phyloP scores from a whole-genome alignment of 371 early-diverging fungal species.

The Syncephalastrum monosporum region DNA sequence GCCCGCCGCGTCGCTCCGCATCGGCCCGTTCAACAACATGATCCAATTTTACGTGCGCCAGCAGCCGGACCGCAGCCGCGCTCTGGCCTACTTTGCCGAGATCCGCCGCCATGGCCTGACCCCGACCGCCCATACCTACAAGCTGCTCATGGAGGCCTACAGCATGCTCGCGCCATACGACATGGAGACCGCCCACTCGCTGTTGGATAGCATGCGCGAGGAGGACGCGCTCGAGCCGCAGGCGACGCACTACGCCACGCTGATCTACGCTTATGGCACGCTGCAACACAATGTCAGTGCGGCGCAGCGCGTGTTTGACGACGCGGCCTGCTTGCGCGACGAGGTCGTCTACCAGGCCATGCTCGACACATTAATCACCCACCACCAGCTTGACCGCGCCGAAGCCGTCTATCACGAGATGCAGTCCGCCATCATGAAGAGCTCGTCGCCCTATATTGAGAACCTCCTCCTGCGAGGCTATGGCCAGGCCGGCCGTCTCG shows the following conservation, averaged over 20 bases:
- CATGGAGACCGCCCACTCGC: conserved; percentile 53
- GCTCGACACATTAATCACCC: conserved; percentile 54
- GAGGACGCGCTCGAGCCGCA: conserved; percentile 47
- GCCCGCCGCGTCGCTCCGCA: conserved; percentile 45
- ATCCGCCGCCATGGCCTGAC: conserved; percentile 44
- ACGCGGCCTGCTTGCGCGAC: conserved; percentile 26
- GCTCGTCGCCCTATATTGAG: conserved; percentile 61
- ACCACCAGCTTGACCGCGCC: conserved; percentile 41
- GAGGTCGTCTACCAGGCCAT: conserved; percentile 57
- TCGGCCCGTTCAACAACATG: conserved; percentile 65
- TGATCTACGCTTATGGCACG: conserved; percentile 62
- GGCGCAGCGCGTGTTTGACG: conserved; percentile 49
- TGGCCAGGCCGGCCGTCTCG: conserved; percentile 43
- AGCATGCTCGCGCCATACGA: conserved; percentile 59
- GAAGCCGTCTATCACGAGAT: conserved; percentile 42
- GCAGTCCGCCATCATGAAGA: conserved; percentile 23
- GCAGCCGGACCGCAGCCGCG: conserved; percentile 54
- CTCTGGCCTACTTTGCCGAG: conserved; percentile 51
- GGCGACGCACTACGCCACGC: conserved; percentile 58
- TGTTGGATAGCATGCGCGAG: conserved; percentile 49
- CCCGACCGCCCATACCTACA: conserved; percentile 62
- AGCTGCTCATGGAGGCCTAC: conserved; percentile 61
- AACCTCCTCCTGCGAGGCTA: conserved; percentile 63
- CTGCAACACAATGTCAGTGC: conserved; percentile 50
- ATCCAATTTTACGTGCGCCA: conserved; percentile 67